Conservation (phyloP, 176 grass and related monocot genomes). For the Typha latifolia region DNA sequence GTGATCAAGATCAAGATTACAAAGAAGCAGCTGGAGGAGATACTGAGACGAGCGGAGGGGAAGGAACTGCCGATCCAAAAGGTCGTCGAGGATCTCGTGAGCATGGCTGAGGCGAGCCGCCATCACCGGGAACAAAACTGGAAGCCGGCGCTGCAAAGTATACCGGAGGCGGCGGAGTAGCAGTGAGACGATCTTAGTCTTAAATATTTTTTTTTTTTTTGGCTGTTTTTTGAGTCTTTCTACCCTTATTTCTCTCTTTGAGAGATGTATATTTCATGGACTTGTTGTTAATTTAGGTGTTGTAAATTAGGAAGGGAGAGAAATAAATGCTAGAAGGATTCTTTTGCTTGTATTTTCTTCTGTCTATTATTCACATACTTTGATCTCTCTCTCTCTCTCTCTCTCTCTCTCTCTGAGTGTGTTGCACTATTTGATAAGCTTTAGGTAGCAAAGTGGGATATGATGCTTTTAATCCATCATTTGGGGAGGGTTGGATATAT, state of each 20-base stretch:
- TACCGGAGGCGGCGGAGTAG: neutral
- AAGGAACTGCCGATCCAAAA: neutral
- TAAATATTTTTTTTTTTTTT: neutral
- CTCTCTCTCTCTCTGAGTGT: neutral
- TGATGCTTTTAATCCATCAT: neutral
- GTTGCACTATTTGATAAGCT: too few species aligned
- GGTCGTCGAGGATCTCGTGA: neutral
- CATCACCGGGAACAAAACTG: neutral
- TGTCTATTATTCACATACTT: neutral
- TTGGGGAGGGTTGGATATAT: neutral
- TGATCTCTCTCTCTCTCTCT: neutral
- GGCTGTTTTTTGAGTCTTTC: neutral
- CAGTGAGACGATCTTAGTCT: too few species aligned
- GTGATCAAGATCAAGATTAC: constrained; percentile 18
- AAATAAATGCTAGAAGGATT: neutral
- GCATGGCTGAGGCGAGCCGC: neutral
- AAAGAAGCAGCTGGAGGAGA: constrained; percentile 7
- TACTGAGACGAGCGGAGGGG: neutral
- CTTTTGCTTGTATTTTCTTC: neutral
- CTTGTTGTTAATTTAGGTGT: neutral
- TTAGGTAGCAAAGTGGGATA: neutral
- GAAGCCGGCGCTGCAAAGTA: constrained; percentile 8
- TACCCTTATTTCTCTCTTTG: neutral
- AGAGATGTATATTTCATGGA: neutral
- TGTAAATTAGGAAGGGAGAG: neutral